These are phyloP conservation scores for Kentomonas sorsogonicus DNA, from an alignment of 208 protist genomes.

Conservation along the genomic window DNA sequence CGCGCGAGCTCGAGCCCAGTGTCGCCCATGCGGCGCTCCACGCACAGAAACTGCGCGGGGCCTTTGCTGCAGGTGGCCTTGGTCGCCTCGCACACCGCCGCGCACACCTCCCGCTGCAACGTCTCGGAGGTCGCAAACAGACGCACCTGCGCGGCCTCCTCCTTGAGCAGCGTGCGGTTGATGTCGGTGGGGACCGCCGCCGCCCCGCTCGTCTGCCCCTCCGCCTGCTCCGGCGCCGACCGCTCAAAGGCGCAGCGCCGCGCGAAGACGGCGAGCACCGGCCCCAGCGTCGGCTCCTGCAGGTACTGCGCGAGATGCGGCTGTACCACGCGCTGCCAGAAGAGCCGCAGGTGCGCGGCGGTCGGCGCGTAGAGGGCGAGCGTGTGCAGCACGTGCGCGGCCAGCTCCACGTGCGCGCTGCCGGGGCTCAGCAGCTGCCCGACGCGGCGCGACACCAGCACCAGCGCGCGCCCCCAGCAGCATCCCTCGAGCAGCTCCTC, in stretches of 20 bases:
- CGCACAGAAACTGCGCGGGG: slow-evolving; percentile 60
- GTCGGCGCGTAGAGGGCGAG: slow-evolving; percentile 75
- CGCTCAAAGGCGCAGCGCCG: slow-evolving; percentile 70
- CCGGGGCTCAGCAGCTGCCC: slow-evolving; percentile 46
- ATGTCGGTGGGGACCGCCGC: slow-evolving; percentile 47
- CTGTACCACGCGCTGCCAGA: slow-evolving; percentile 54
- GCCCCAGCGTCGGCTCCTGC: slow-evolving; percentile 30
- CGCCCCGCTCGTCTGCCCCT: slow-evolving; percentile 24
- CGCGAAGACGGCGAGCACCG: slow-evolving; percentile 49
- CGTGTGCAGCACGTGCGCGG: slow-evolving; percentile 70
- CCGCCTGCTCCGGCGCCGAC: slow-evolving; percentile 4
- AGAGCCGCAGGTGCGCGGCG: slow-evolving; percentile 46
- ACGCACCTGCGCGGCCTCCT: slow-evolving; percentile 40
- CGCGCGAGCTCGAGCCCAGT: slow-evolving; percentile 60
- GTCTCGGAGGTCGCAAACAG: slow-evolving; percentile 46
- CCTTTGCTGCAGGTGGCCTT: slow-evolving; percentile 37
- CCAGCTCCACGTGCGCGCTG: slow-evolving; percentile 32
- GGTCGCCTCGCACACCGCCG: slow-evolving; percentile 27
- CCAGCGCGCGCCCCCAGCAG: slow-evolving; percentile 61
- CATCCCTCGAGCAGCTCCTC: slow-evolving; percentile 17
- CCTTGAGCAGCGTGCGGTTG: slow-evolving; percentile 29
- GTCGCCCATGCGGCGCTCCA: slow-evolving; percentile 46
- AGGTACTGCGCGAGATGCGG: slow-evolving; percentile 38
- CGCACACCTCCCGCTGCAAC: slow-evolving; percentile 48
- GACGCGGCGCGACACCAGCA: slow-evolving; percentile 32